Evolutionary conservation across 1,284 basidiomycete species (phyloP).

Genomic region (Boletus semigastroideus): DNA sequence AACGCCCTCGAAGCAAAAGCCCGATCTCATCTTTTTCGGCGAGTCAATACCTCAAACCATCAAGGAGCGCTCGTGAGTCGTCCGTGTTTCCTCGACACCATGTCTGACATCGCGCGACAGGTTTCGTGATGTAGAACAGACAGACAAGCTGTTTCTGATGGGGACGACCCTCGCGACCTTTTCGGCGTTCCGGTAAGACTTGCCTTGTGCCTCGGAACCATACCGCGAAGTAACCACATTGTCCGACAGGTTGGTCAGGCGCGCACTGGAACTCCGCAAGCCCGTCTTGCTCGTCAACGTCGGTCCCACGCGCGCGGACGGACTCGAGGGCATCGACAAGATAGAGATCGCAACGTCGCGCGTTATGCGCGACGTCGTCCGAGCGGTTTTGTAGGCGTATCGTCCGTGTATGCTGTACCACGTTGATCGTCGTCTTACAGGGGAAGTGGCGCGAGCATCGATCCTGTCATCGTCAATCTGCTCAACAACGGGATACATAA

Average conservation of each 20-base stretch:
- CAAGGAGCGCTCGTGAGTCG: slow-evolving; percentile 70
- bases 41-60: slow-evolving; percentile 71
- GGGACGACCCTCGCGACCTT: slow-evolving; percentile 92
- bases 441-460: slow-evolving; percentile 19
- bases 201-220: not conserved
- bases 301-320: slow-evolving; percentile 84
- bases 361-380: slow-evolving; percentile 66
- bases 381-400: slow-evolving; percentile 47
- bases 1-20: slow-evolving; percentile 62
- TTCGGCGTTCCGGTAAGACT: slow-evolving; percentile 75
- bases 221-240: not conserved
- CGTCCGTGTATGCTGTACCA: not conserved
- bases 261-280: slow-evolving; percentile 73
- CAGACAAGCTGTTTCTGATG: slow-evolving; percentile 73
- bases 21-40: slow-evolving; percentile 87
- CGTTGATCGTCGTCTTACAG: slow-evolving; percentile 14
- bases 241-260: slow-evolving; percentile 67
- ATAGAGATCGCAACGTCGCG: slow-evolving; percentile 71
- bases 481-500: slow-evolving; percentile 31
- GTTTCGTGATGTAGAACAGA: slow-evolving; percentile 56
- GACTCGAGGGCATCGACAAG: slow-evolving; percentile 69
- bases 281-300: slow-evolving; percentile 81
- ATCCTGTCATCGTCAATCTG: slow-evolving; percentile 21
- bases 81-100: not conserved
- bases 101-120: slow-evolving; percentile 36